Evolutionary conservation across 108 stramenopile species (phyloP).

Genomic region (Bacterosira constricta): DNA sequence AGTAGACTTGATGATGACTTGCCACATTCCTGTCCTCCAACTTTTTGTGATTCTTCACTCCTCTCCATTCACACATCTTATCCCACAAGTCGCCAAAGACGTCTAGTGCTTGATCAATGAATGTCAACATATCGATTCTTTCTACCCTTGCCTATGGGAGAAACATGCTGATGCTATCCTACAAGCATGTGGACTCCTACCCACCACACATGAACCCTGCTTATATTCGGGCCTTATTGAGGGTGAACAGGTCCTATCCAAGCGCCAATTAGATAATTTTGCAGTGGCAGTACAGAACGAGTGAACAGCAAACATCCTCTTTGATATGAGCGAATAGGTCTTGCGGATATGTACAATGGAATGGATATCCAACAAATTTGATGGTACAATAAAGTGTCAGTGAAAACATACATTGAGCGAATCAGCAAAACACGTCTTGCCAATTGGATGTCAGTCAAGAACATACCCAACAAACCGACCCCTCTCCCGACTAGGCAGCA

Average conservation of each 20-base stretch:
- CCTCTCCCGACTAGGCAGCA: neutral
- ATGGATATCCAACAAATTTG: neutral
- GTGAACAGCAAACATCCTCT: neutral
- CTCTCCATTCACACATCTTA: too few species aligned
- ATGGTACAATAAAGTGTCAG: neutral
- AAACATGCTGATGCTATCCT: slow-evolving; percentile 23
- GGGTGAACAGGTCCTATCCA: slow-evolving; percentile 22
- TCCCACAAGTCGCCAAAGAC: too few species aligned
- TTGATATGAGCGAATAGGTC: neutral
- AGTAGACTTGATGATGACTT: too few species aligned
- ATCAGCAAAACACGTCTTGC: neutral
- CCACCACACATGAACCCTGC: slow-evolving; percentile 13
- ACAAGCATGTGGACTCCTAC: neutral
- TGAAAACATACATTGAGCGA: neutral
- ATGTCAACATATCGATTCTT: too few species aligned
- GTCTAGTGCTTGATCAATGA: too few species aligned
- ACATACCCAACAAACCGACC: neutral
- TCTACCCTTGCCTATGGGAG: slow-evolving; percentile 25
- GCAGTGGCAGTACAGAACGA: neutral
- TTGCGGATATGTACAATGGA: neutral
- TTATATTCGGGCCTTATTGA: slow-evolving; percentile 6
- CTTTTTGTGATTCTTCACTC: too few species aligned
- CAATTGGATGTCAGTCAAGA: neutral
- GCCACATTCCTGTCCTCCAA: too few species aligned
- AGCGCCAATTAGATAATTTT: slow-evolving; percentile 7